A percentile compares a stretch with the other conserved stretches of the same genome.
These are phyloP conservation scores for Fraxinus americana DNA, from an alignment of 257 asterid genomes.

Conservation along the genomic window DNA sequence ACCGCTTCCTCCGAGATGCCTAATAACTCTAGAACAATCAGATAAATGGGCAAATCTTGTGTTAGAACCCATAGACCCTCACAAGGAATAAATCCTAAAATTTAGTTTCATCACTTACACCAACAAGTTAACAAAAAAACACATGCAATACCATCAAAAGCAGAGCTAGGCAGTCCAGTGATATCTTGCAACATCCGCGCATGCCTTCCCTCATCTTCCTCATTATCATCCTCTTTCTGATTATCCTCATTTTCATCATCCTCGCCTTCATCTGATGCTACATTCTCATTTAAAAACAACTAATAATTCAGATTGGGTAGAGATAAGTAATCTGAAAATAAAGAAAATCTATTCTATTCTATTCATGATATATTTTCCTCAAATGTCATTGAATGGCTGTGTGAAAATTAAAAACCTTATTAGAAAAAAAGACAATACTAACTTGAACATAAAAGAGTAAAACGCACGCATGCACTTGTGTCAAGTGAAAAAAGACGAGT, in stretches of 20 bases:
- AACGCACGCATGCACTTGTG: no score
- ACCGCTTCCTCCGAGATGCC: background rate
- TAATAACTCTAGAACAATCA: background rate
- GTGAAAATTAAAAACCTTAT: background rate
- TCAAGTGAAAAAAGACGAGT: background rate
- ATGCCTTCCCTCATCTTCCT: slow-evolving; percentile 61
- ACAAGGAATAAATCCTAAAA: background rate
- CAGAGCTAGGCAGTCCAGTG: slow-evolving; percentile 78
- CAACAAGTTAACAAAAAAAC: slow-evolving; percentile 10
- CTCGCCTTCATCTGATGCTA: slow-evolving; percentile 69
- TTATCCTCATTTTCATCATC: slow-evolving; percentile 32
- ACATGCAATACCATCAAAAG: slow-evolving; percentile 61
- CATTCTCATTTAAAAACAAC: slow-evolving; percentile 41
- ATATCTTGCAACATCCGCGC: slow-evolving; percentile 71
- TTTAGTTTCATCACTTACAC: background rate
- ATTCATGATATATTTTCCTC: background rate
- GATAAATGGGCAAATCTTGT: background rate
- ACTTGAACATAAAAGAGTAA: background rate
- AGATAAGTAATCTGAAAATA: background rate
- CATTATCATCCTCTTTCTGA: slow-evolving; percentile 17
- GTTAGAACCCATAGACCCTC: background rate
- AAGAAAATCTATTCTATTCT: background rate
- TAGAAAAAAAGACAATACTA: background rate
- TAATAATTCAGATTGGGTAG: slow-evolving; percentile 6
- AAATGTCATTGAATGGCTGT: background rate